Evolutionary conservation across 768 basidiomycete genomes (phyloP).

Genomic region (Tulasnella calospora): DNA sequence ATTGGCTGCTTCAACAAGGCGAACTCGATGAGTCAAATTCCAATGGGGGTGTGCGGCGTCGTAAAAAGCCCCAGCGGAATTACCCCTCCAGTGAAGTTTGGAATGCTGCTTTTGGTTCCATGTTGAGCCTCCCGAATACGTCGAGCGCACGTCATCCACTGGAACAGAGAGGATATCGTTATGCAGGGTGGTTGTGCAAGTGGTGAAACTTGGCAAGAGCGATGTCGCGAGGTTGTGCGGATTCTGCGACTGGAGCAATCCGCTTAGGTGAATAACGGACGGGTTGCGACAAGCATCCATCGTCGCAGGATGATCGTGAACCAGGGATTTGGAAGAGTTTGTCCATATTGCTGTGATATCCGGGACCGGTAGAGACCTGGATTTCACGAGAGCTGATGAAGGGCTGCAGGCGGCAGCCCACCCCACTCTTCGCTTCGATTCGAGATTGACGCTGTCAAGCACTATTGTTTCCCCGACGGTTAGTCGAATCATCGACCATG

Average conservation of each 20-base stretch:
- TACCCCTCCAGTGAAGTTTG: conserved; percentile 20
- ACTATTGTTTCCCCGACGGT: conserved; percentile 33
- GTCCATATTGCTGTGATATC: not conserved
- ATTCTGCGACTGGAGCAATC: conserved; percentile 19
- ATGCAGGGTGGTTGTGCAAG: conserved; percentile 49
- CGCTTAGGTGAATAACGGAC: conserved; percentile 33
- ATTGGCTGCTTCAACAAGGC: conserved; percentile 13
- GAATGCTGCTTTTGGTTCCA: conserved; percentile 18
- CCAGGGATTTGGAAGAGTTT: conserved; percentile 38
- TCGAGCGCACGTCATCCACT: not conserved
- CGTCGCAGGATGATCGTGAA: conserved; percentile 44
- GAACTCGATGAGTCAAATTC: conserved; percentile 21
- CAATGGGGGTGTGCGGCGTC: not conserved
- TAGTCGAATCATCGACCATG: conserved; percentile 29
- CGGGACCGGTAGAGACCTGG: not conserved
- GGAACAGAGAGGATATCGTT: conserved; percentile 44
- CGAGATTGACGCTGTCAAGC: conserved; percentile 34
- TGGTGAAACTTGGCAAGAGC: conserved; percentile 52
- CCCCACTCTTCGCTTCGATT: conserved; percentile 21
- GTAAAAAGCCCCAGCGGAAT: not conserved
- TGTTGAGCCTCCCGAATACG: not conserved
- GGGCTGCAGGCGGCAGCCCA: conserved; percentile 38
- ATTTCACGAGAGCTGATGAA: not conserved
- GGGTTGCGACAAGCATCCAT: conserved; percentile 54
- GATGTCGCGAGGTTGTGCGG: conserved; percentile 30